Conservation (phyloP, 2,329 filamentous ascomycete species). For the Trichoderma arundinaceum region DNA sequence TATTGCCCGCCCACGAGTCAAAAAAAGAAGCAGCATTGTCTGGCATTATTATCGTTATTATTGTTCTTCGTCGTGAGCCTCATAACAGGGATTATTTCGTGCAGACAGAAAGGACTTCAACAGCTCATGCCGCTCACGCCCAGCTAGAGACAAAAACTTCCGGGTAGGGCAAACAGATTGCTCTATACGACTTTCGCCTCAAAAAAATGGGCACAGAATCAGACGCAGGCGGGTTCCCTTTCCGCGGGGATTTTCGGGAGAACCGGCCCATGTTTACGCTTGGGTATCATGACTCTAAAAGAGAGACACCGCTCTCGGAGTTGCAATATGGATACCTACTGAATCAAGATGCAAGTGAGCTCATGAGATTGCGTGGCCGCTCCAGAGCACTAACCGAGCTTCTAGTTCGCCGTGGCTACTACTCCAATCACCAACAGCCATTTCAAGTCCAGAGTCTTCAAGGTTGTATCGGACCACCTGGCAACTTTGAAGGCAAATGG, state of each 20-base stretch:
- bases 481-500: constrained; percentile 51
- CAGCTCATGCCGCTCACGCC: background rate
- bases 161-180: constrained; percentile 6
- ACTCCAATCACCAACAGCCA: constrained; percentile 76
- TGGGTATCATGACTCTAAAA: constrained; percentile 73
- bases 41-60: background rate
- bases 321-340: constrained; percentile 70
- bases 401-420: constrained; percentile 78
- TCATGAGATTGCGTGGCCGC: background rate
- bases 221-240: constrained; percentile 21
- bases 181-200: background rate
- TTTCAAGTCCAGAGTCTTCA: constrained; percentile 72
- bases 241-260: constrained; percentile 16
- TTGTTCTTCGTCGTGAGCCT: background rate
- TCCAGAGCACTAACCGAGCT: constrained; percentile 19
- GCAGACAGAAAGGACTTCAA: background rate
- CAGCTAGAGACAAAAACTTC: constrained; percentile 3
- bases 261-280: constrained; percentile 64
- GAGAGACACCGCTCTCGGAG: constrained; percentile 65
- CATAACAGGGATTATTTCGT: background rate
- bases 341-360: constrained; percentile 67
- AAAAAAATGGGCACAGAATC: constrained; percentile 20
- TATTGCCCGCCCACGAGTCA: background rate
- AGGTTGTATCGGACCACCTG: constrained; percentile 63
- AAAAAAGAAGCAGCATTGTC: background rate